Evolutionary conservation across 2,329 filamentous ascomycete genomes (phyloP).

Genomic region (Cladobotryum protrusum): DNA sequence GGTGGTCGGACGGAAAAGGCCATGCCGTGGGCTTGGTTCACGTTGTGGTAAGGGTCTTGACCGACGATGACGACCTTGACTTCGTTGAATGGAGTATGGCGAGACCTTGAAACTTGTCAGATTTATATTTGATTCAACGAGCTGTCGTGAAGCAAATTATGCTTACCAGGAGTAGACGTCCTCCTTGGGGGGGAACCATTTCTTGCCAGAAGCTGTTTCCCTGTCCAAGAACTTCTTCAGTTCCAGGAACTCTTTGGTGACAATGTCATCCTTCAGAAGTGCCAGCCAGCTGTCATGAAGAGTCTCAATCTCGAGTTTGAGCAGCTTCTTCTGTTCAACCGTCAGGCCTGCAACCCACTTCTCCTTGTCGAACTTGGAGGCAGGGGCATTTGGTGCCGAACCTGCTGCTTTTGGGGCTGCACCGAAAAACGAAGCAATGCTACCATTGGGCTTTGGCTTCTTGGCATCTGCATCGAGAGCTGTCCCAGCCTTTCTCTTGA

Average conservation of each 20-base stretch:
- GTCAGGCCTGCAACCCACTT: constrained; percentile 81
- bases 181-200: constrained; percentile 77
- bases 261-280: constrained; percentile 79
- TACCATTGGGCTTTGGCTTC: constrained; percentile 67
- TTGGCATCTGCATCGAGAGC: constrained; percentile 47
- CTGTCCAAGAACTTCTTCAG: constrained; percentile 81
- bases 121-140: neutral
- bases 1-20: constrained; percentile 92
- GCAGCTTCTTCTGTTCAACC: constrained; percentile 71
- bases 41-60: constrained; percentile 95
- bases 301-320: constrained; percentile 87
- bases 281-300: constrained; percentile 88
- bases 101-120: constrained; percentile 59
- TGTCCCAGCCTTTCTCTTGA: constrained; percentile 61
- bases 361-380: constrained; percentile 71
- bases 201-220: constrained; percentile 67
- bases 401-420: constrained; percentile 49
- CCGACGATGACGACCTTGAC: constrained; percentile 93
- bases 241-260: constrained; percentile 71
- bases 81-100: constrained; percentile 78
- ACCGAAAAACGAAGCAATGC: constrained; percentile 86
- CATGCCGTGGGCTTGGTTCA: constrained; percentile 91
- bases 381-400: constrained; percentile 25
- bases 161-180: constrained; percentile 92
- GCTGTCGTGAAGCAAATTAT: neutral